Evolutionary conservation across 1,139 yeast genomes (phyloP).

Genomic region (Tardiomyces digboiensis): DNA sequence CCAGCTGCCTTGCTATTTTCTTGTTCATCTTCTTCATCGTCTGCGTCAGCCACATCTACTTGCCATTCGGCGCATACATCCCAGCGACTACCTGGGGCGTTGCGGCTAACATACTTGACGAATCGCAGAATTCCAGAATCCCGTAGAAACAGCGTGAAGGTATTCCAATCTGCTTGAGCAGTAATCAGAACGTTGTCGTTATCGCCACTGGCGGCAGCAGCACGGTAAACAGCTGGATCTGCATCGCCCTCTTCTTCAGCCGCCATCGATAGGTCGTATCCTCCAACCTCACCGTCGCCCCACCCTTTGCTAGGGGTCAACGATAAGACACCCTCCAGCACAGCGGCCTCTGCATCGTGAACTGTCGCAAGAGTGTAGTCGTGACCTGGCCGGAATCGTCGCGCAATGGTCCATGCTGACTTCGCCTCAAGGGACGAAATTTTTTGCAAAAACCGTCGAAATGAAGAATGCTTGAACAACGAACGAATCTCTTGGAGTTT

Average conservation of each 20-base stretch:
- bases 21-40: constrained; percentile 6
- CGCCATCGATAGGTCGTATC: constrained; percentile 86
- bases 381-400: constrained; percentile 91
- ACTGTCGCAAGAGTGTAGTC: constrained; percentile 92
- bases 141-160: constrained; percentile 64
- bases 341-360: constrained; percentile 34
- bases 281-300: constrained; percentile 87
- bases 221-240: constrained; percentile 38
- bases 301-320: constrained; percentile 76
- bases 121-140: constrained; percentile 83
- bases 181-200: constrained; percentile 80
- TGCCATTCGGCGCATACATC: constrained; percentile 80
- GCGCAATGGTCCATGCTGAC: constrained; percentile 57
- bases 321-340: constrained; percentile 60
- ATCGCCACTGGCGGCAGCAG: constrained; percentile 32
- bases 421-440: constrained; percentile 59
- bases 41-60: constrained; percentile 37
- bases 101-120: constrained; percentile 82
- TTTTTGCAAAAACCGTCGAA: constrained; percentile 57
- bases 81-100: constrained; percentile 92
- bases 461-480: constrained; percentile 51
- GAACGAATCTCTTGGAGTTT: constrained; percentile 45
- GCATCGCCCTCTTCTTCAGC: constrained; percentile 37
- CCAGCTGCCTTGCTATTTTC: constrained; percentile 3
- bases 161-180: constrained; percentile 79